Base-by-base conservation (phyloP, 2,329 filamentous ascomycete species). In the Plenodomus biglobosus region DNA sequence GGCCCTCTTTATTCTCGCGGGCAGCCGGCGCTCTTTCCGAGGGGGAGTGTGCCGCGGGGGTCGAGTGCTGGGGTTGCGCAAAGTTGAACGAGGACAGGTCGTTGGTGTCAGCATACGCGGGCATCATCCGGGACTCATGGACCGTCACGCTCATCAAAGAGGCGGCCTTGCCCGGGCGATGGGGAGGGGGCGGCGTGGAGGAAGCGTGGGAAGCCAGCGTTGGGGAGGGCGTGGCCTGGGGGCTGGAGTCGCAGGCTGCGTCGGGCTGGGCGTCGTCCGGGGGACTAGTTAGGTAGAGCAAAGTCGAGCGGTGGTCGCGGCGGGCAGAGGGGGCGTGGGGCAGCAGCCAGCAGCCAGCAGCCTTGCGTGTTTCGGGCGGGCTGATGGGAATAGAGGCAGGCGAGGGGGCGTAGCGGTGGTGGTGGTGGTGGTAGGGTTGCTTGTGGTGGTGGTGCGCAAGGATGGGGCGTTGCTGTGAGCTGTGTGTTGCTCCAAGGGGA, bases 51-150 rank as follows among this genome's bases (percentile, higher is more conserved):
- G 61, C 54, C 44, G 59, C 53, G 50, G 65, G 68, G 46, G 67
- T 66, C 53, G 70, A 64, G n/a, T n/a, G n/a, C 63, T 67, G 71
- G 39, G 66, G 65, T 60, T 61, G 69, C 38, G 51, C 50, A 50
- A 55, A 56, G 39, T 37, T 20, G 35, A 37, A 37, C 35, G 54
- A 50, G 21, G 52, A 42, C 38, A 46, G 55, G 66, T 64, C 72
- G 64, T 61, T 69, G 56, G 76, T 69, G 64, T 77, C 76, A 66
- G 77, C 66, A 67, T 78, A 73, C 57, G 75, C 75, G 69, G 79
- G 77, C 79, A 81, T 81, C 57, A 69, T 71, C 59, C 62, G 66
- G 53, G 61, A 66, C 60, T 66, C 65, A 65, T 69, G 59, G 54
- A 65, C 56, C 46, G 63, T 64, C 46, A 67, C 59, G 55, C 62